Evolutionary conservation across 306 rosid species (phyloP), one percentile per base, ranked within the genome.

Genomic region (Sphenostylis stenocarpa): DNA sequence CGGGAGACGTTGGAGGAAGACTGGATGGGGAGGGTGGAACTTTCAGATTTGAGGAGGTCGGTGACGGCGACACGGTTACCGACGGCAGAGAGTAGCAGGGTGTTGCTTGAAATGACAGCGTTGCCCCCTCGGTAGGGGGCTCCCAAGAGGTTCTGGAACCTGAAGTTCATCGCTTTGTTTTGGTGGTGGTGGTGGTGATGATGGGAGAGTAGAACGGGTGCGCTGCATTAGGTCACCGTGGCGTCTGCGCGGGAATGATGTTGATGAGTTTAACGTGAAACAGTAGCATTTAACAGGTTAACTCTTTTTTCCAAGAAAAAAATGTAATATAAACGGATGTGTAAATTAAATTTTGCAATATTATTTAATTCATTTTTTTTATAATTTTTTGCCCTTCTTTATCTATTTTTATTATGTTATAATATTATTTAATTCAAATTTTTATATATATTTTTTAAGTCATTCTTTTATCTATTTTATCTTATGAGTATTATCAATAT

Each of bases 101-200:
- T 84, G 83, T 90, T 88, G 83, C 84, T 88, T 23, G 90, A 77
- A 79, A 95, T 76, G 3, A 89, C 83, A 6, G 73, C 82, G 83
- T 92, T 91, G 56, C 99, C 98, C 3, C 98, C 98, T 72, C 98
- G 77, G 88, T 92, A 94, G 2, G 99, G 99, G 28, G 97, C 97
- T 62, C 99, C 97, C 0, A 95, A 89, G 15, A 95, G 97, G 62
- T 95, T 95, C 56, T 90, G 96, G 84, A 95, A 92, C 75, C 92
- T 67, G 90, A 81, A 95, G 77, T 95, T 92, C 99, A 95, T 95
- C 16, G 77, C 72, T 67, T 33, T 1, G 31, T 41, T 41, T 41
- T 6, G 60, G 12, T 1, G 5, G 4, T 4, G 49, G 1, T 12
- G 34, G 26, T 28, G 12, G 43, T 9, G 43, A 12, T 38, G 3